Evolutionary conservation across 2,329 filamentous ascomycete species (phyloP), one percentile per base, ranked within the genome.

Genomic region (Pseudopithomyces maydicus): DNA sequence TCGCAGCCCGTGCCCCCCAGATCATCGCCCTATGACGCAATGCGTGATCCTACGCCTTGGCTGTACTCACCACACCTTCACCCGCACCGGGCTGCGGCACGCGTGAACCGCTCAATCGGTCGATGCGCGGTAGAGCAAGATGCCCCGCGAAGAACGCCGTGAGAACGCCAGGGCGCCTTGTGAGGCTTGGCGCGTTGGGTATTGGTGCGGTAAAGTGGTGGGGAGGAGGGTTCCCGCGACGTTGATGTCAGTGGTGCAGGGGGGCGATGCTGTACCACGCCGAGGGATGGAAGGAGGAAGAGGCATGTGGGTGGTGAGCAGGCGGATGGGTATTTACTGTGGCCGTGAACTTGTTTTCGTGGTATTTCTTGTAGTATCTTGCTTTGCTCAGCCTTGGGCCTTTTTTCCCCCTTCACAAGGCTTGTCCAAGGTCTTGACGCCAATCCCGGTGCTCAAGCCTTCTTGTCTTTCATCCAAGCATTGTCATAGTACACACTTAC

Each of bases 31-130:
- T 43, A 64, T 64, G 67, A 68, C 65, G 67, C 61, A 62, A 65
- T 57, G 44, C 54, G 52, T 56, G 45, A 63, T 69, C 54, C 59
- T 58, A 53, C 44, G 42, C 32, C 62, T 68, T 64, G 61, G 62
- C 63, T 42, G 45, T 50, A 45, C 35, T 12, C 32, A 29, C 58
- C 56, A 59, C 49, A 64, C 52, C 26, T 29, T 29, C 26, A 29
- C 26, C 26, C 4, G 53, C 45, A 46, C 26, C 49, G 58, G 57
- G 6, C 35, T 19, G 10, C 19, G 56, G 47, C 41, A 51, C 49
- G 55, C 49, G 22, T 26, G 38, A 54, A 41, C 20, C 54, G 22
- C 19, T 19, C 32, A 49, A 61, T 61, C 51, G 56, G 54, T 53
- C 57, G 61, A 64, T 65, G 49, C 42, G n/a, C 43, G 17, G 36